Evolutionary conservation across 2,329 filamentous ascomycete species (phyloP), one percentile per base, ranked within the genome.

Genomic region (Capronia coronata): DNA sequence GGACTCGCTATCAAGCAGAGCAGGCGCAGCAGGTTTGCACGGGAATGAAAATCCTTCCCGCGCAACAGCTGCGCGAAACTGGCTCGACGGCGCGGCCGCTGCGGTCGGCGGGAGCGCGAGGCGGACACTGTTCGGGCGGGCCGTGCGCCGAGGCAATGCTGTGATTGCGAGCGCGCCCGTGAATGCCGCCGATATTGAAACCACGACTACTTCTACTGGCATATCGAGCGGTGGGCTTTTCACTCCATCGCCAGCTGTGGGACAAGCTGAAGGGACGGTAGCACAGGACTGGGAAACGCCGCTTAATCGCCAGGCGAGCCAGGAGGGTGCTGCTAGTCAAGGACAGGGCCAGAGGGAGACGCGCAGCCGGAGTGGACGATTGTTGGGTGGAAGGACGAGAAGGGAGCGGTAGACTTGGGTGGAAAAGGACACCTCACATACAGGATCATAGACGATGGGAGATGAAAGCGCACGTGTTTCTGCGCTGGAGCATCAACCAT

Each of bases 11-110:
- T 35, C 29, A 18, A 37, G 16, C 11, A 14, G 32, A n/a, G 22
- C 14, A 21, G 18, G 14, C 43, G 19, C 39, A 23, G 11, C 43
- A 34, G 13, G 30, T 8, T 5, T 9, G 18, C 29, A 46, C 21
- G 37, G 13, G 9, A 37, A 29, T 18, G 27, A 23, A 11, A 51
- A 43, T 37, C 44, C 54, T 7, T 35, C 47, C 7, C 54, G 51
- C 18, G 38, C 52, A 4, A 42, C 40, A 9, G 46, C 45, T 6
- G 48, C 54, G n/a, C 40, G 50, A 7, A 43, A 39, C 14, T 54
- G 54, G 54, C 54, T 56, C 39, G 54, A 56, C 25, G 54, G 54
- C 13, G 50, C 54, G 14, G 54, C 54, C 6, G 50, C 54, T 3
- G 49, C 49, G 10, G 41, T 51, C 1, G 52, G 52, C 42, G 48